Conservation (phyloP, 2,329 filamentous ascomycete genomes). For the Nectriaceae sp. region DNA sequence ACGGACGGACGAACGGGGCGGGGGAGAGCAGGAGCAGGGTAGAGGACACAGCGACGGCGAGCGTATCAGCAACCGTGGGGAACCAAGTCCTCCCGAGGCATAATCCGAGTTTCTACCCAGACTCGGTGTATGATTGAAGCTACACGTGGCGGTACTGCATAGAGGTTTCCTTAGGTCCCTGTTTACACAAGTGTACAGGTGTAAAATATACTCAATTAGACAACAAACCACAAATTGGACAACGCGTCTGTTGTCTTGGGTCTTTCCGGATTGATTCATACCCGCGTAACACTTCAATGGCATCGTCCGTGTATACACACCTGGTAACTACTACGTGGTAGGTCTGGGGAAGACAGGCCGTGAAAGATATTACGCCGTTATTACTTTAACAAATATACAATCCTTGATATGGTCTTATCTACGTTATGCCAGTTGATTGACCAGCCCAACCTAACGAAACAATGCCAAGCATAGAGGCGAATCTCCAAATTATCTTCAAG, state of each 20-base stretch:
- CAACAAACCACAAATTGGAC: conserved; percentile 23
- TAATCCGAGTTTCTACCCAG: conserved; percentile 33
- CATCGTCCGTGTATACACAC: too few species aligned
- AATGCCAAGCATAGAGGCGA: too few species aligned
- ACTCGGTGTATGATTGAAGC: conserved; percentile 42
- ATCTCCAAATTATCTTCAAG: too few species aligned
- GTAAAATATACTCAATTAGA: conserved; percentile 57
- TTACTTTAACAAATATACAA: too few species aligned
- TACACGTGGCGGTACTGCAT: conserved; percentile 47
- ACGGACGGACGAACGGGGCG: conserved; percentile 10
- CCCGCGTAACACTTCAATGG: too few species aligned
- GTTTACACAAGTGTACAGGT: conserved; percentile 51
- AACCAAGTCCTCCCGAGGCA: conserved; percentile 24
- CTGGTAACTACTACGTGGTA: too few species aligned
- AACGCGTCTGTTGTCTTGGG: background rate
- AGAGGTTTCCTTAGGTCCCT: conserved; percentile 50
- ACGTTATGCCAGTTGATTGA: too few species aligned
- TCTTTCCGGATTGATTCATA: too few species aligned
- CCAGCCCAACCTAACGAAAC: too few species aligned
- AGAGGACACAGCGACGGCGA: conserved; percentile 23
- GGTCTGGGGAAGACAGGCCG: too few species aligned
- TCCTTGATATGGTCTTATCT: too few species aligned
- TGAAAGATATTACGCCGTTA: too few species aligned
- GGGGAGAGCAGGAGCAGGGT: conserved; percentile 31
- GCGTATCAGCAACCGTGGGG: conserved; percentile 24